These are phyloP conservation scores for Vicia villosa DNA, from an alignment of 306 rosid genomes.

Conservation along the genomic window DNA sequence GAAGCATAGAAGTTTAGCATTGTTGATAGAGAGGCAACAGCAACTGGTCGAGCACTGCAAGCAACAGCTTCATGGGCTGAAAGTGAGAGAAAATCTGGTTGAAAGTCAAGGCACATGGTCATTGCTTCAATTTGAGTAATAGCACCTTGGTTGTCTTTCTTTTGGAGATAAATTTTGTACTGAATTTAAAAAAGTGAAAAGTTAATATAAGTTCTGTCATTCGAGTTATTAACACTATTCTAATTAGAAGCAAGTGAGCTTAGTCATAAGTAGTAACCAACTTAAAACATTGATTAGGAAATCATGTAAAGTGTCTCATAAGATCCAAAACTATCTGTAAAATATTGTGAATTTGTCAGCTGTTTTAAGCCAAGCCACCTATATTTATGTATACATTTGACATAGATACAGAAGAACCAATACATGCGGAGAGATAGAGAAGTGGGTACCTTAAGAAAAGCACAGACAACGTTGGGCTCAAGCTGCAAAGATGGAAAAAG, in stretches of 20 bases:
- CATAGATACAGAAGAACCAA: conserved; percentile 14
- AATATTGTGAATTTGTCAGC: background rate
- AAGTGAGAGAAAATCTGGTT: conserved; percentile 83
- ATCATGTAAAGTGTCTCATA: background rate
- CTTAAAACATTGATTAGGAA: conserved; percentile 6
- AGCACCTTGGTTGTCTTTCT: conserved; percentile 70
- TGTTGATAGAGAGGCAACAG: conserved; percentile 70
- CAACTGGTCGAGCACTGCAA: conserved; percentile 77
- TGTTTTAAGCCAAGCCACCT: conserved; percentile 17
- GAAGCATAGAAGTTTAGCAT: conserved; percentile 66
- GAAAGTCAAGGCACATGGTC: conserved; percentile 82
- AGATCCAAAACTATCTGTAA: conserved; percentile 1
- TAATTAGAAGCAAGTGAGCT: conserved; percentile 30
- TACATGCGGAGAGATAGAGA: background rate
- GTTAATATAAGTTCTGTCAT: conserved; percentile 28
- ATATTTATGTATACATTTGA: background rate
- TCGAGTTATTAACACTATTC: conserved; percentile 8
- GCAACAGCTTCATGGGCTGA: conserved; percentile 99
- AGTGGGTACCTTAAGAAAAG: conserved; percentile 77
- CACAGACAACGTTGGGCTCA: conserved; percentile 83
- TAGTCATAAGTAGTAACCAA: conserved; percentile 15
- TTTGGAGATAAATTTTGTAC: conserved; percentile 92
- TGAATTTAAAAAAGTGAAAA: conserved; percentile 43
- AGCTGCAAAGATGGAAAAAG: conserved; percentile 64
- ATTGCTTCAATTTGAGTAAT: conserved; percentile 79